Evolutionary conservation across 2,329 filamentous ascomycete genomes (phyloP), one percentile per base, ranked within the genome.

Genomic region (Trichoderma atroviride): DNA sequence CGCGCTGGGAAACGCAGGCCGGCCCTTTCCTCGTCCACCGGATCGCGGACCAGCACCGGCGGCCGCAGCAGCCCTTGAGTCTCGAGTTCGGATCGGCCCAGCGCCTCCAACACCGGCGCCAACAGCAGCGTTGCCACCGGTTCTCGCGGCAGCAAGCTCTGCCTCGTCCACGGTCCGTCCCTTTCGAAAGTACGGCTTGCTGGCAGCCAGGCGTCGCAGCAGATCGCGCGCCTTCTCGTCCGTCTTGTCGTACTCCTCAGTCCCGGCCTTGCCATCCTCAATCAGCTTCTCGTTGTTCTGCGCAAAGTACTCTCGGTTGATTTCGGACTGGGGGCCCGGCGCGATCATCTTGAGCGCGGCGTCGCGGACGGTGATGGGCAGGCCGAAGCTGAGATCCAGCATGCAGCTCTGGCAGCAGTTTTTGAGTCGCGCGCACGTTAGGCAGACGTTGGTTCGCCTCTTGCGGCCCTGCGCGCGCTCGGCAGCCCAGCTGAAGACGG

Each of bases 361-460:
- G 84, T 99, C 96, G 77, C 96, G 90, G 70, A 99, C 92, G 16
- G 94, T 92, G 76, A 99, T 97, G 13, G 96, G 96, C 33, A 99
- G 85, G 29, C 96, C 96, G 77, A 98, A 99, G 14, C 93, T 95
- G 70, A 99, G 83, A 85, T 99, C 96, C 65, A 99, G 90, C 93
- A 98, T 98, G 84, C 96, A 99, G 82, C 91, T 95, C 83, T 99
- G 96, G 78, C 96, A 99, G 84, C 96, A 98, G 83, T 99, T 99
- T 83, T 99, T 99, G 74, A 98, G 86, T 56, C 96, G 92, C 27
- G 96, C 95, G 84, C 96, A 99, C 52, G 96, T 99, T 29, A 99
- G 86, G 80, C 96, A 99, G 76, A 98, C 96, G 76, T 93, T 97
- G 67, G 95, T 98, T 74, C 92, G 91, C 82, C 96, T 97, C 80